A percentile compares a stretch with the other conserved stretches of the same genome.
Evolutionary conservation across 73 alveolate genomes (phyloP).

Genomic region (Symbiodinium pilosum): DNA sequence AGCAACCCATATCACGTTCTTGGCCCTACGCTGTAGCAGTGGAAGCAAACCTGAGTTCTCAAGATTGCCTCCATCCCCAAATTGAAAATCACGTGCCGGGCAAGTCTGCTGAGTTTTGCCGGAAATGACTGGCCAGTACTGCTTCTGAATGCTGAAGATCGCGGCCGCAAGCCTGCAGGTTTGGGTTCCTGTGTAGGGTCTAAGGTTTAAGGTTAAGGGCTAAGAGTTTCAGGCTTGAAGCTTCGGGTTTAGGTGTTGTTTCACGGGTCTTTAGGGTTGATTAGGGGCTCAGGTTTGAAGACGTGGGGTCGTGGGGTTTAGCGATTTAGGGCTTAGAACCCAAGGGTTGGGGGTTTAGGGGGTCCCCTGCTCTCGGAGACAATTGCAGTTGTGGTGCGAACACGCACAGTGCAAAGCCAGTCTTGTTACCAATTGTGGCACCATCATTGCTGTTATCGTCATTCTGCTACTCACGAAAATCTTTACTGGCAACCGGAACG

Average conservation of each 20-base stretch:
- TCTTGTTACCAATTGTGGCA: too few relatives aligned
- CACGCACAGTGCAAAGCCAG: not conserved
- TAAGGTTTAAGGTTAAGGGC: too few relatives aligned
- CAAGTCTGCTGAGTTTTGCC: not conserved
- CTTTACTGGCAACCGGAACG: too few relatives aligned
- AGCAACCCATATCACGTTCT: conserved; percentile 32
- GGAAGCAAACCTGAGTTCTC: conserved; percentile 44
- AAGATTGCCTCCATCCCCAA: conserved; percentile 42
- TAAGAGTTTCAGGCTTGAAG: too few relatives aligned
- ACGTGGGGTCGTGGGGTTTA: not conserved
- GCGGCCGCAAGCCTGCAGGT: not conserved
- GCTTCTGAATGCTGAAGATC: not conserved
- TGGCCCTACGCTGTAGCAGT: conserved; percentile 38
- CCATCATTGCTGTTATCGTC: too few relatives aligned
- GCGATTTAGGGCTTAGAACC: not conserved
- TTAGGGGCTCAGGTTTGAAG: not conserved
- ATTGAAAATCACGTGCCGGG: not conserved
- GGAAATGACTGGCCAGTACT: conserved; percentile 40
- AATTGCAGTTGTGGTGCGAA: too few relatives aligned
- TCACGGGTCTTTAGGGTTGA: not conserved
- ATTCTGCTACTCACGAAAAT: too few relatives aligned
- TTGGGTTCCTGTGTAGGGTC: too few relatives aligned
- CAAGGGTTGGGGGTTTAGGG: not conserved
- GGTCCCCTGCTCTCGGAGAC: too few relatives aligned
- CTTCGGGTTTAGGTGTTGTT: too few relatives aligned